Conservation (phyloP, 305 asterid species). For the Solanum hybrid region DNA sequence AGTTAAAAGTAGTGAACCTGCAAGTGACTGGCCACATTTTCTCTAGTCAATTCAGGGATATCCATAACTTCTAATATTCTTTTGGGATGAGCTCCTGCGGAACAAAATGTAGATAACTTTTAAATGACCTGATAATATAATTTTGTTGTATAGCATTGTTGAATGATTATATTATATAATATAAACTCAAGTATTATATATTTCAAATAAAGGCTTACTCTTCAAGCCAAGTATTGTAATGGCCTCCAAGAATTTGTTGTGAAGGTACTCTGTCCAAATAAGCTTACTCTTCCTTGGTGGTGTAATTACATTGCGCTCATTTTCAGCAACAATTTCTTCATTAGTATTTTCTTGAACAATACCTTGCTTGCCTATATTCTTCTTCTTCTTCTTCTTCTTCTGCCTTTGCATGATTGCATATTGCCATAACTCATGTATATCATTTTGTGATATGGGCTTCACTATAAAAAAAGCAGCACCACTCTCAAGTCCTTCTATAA, state of each 20-base stretch:
- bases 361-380: not conserved
- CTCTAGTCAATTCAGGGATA: slow-evolving; percentile 51
- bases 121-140: not conserved
- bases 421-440: slow-evolving; percentile 44
- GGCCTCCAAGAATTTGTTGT: slow-evolving; percentile 54
- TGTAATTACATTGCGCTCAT: not conserved
- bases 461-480: slow-evolving; percentile 39
- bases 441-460: slow-evolving; percentile 35
- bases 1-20: slow-evolving; percentile 30
- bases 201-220: slow-evolving; percentile 20
- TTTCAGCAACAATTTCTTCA: not conserved
- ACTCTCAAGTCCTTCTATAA: slow-evolving; percentile 24
- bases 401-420: slow-evolving; percentile 22
- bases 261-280: slow-evolving; percentile 47
- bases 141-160: not conserved
- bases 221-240: slow-evolving; percentile 38
- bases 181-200: not conserved
- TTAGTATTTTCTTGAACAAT: not conserved
- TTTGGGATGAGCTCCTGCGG: slow-evolving; percentile 48
- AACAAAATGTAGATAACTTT: not conserved
- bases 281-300: slow-evolving; percentile 25
- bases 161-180: not conserved
- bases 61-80: slow-evolving; percentile 43
- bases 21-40: slow-evolving; percentile 63
- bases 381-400: not conserved